A percentile compares a stretch with the other conserved stretches of the same genome.
Evolutionary conservation across 2,329 filamentous ascomycete species (phyloP).

Genomic region (Diaporthe nobilis): DNA sequence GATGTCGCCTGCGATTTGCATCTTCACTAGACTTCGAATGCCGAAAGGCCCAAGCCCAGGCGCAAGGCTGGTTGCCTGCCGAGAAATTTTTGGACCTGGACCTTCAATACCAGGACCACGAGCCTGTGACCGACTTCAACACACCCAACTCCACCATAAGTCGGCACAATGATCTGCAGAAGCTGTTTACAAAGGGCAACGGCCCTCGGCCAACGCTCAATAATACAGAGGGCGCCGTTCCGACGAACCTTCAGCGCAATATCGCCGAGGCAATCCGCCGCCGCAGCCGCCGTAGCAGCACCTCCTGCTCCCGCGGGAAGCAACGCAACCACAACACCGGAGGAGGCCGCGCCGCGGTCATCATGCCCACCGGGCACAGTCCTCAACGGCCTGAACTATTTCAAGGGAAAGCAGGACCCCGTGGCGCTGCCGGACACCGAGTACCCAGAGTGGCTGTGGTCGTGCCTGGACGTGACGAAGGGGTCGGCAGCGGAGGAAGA

Average conservation of each 20-base stretch:
- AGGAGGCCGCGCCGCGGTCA: slow-evolving; percentile 52
- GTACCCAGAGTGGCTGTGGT: slow-evolving; percentile 88
- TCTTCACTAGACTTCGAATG: not conserved
- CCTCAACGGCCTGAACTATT: slow-evolving; percentile 81
- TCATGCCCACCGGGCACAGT: slow-evolving; percentile 77
- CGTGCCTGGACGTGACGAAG: slow-evolving; percentile 74
- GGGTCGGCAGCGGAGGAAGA: slow-evolving; percentile 64
- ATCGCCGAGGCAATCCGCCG: slow-evolving; percentile 45
- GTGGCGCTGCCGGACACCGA: slow-evolving; percentile 80
- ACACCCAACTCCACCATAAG: slow-evolving; percentile 44
- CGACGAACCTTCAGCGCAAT: slow-evolving; percentile 56
- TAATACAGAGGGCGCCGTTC: slow-evolving; percentile 43
- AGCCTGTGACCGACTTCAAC: slow-evolving; percentile 35
- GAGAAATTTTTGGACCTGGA: slow-evolving; percentile 43
- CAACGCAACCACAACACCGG: slow-evolving; percentile 45
- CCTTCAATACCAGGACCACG: slow-evolving; percentile 25
- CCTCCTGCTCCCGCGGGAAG: slow-evolving; percentile 45
- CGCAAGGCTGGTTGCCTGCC: slow-evolving; percentile 31
- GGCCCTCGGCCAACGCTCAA: slow-evolving; percentile 49
- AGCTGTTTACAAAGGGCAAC: slow-evolving; percentile 66
- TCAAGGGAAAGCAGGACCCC: slow-evolving; percentile 81
- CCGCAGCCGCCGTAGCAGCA: slow-evolving; percentile 50
- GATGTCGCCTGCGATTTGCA: not conserved
- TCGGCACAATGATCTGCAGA: slow-evolving; percentile 58
- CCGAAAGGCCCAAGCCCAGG: not conserved